phyloP scores from a whole-genome alignment of 441 rosid genomes.

The Bruguiera hainesii region DNA sequence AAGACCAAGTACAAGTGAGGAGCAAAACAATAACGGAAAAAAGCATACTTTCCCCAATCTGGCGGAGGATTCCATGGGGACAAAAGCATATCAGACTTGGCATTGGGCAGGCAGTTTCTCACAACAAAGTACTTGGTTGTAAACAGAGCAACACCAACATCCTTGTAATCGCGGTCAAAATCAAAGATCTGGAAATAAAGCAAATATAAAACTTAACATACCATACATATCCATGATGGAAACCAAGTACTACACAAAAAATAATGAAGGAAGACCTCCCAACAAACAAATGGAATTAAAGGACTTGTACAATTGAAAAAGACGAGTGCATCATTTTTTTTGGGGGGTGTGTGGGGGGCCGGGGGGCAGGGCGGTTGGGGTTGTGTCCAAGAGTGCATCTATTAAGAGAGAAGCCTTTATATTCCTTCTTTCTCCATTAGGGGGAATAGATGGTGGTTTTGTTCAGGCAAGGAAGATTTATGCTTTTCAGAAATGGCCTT shows the following conservation, averaged over 20 bases:
- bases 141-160: slow-evolving; percentile 85
- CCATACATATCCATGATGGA: slow-evolving; percentile 6
- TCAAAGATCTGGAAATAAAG: slow-evolving; percentile 66
- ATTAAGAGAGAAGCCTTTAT: neutral
- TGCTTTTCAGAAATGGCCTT: neutral
- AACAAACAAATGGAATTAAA: too few relatives aligned
- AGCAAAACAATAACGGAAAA: slow-evolving; percentile 15
- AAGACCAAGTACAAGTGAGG: neutral
- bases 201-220: slow-evolving; percentile 15
- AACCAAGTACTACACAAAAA: slow-evolving; percentile 14
- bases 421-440: neutral
- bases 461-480: too few relatives aligned
- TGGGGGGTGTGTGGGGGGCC: too few relatives aligned
- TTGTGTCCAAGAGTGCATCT: too few relatives aligned
- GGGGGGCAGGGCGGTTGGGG: too few relatives aligned
- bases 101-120: slow-evolving; percentile 75
- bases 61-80: slow-evolving; percentile 99
- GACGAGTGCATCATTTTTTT: too few relatives aligned
- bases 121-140: slow-evolving; percentile 83
- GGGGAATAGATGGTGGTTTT: too few relatives aligned
- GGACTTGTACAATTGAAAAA: too few relatives aligned
- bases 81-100: slow-evolving; percentile 85
- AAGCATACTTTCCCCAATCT: slow-evolving; percentile 94
- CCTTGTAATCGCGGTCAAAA: slow-evolving; percentile 96
- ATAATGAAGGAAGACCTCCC: slow-evolving; percentile 4